phyloP scores from a whole-genome alignment of 139 green algal species.

The Tetratostichococcus sp. region DNA sequence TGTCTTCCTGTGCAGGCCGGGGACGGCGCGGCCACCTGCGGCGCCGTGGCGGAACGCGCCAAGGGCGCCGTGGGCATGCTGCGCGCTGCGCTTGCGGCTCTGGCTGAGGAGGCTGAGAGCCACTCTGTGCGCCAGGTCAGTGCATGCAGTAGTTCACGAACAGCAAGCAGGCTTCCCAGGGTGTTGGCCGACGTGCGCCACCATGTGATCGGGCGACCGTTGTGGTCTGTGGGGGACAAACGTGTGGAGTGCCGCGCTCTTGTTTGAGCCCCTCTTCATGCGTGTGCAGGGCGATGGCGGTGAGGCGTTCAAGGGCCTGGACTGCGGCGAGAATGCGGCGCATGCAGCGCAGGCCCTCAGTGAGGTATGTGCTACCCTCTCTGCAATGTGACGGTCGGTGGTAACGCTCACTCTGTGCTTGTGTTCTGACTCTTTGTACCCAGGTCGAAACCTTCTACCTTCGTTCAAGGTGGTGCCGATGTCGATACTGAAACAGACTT shows the following conservation, averaged over 20 bases:
- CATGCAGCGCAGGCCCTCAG: background rate
- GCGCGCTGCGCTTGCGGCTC: background rate
- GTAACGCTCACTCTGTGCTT: too few relatives aligned
- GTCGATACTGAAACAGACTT: too few relatives aligned
- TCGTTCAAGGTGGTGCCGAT: too few relatives aligned
- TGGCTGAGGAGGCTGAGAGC: background rate
- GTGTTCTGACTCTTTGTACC: too few relatives aligned
- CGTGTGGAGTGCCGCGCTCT: too few relatives aligned
- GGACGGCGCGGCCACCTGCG: background rate
- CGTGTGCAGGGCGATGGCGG: slow-evolving; percentile 21
- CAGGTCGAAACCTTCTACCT: too few relatives aligned
- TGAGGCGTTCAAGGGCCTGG: slow-evolving; percentile 64
- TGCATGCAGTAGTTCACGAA: background rate
- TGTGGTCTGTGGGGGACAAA: too few relatives aligned
- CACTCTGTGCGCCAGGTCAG: background rate
- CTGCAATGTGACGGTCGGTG: too few relatives aligned
- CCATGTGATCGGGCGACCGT: too few relatives aligned
- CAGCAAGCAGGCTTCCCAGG: background rate
- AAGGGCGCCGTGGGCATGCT: background rate
- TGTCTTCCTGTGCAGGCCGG: too few relatives aligned
- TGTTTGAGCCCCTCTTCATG: background rate
- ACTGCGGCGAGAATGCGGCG: slow-evolving; percentile 52
- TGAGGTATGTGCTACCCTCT: background rate
- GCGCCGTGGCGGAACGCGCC: background rate
- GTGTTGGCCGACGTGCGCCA: too few relatives aligned